These are phyloP conservation scores for Lactarius hengduanensis DNA, from an alignment of 768 basidiomycete species.

Conservation along the genomic window DNA sequence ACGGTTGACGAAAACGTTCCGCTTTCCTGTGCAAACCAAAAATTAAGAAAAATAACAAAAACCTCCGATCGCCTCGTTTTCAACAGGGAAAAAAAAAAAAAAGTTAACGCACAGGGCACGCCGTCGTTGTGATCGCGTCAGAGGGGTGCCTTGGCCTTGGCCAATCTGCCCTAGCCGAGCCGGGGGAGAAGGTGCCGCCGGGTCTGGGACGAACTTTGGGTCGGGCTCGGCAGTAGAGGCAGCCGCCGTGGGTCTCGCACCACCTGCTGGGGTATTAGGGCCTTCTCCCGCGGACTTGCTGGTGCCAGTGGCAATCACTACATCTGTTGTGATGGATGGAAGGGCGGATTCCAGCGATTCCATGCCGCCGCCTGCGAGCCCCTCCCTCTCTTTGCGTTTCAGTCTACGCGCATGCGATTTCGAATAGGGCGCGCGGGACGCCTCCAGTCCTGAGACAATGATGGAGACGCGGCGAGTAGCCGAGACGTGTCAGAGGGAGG, in stretches of 20 bases:
- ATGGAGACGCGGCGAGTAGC: not conserved
- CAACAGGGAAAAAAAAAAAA: not conserved
- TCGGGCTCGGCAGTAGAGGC: not conserved
- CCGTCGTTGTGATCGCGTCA: slow-evolving; percentile 65
- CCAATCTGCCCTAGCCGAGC: slow-evolving; percentile 59
- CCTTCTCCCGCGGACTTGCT: slow-evolving; percentile 24
- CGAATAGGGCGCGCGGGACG: slow-evolving; percentile 55
- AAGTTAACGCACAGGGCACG: slow-evolving; percentile 57
- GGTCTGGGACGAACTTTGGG: not conserved
- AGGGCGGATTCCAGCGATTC: slow-evolving; percentile 48
- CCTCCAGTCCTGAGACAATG: slow-evolving; percentile 45
- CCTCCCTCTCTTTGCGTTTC: slow-evolving; percentile 61
- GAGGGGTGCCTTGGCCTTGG: slow-evolving; percentile 55
- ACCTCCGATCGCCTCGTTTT: slow-evolving; percentile 11
- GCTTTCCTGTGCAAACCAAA: slow-evolving; percentile 45
- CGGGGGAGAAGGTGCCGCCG: slow-evolving; percentile 5
- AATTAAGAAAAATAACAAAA: slow-evolving; percentile 16
- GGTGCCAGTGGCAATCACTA: not conserved
- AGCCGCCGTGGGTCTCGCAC: not conserved
- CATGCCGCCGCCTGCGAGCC: slow-evolving; percentile 39
- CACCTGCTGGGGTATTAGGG: slow-evolving; percentile 15
- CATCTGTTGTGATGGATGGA: slow-evolving; percentile 40
- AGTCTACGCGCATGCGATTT: slow-evolving; percentile 69
- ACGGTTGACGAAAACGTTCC: slow-evolving; percentile 67
- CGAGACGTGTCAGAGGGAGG: slow-evolving; percentile 2